Evolutionary conservation across 2,329 filamentous ascomycete species (phyloP).

Genomic region (Trichoderma afroharzianum): DNA sequence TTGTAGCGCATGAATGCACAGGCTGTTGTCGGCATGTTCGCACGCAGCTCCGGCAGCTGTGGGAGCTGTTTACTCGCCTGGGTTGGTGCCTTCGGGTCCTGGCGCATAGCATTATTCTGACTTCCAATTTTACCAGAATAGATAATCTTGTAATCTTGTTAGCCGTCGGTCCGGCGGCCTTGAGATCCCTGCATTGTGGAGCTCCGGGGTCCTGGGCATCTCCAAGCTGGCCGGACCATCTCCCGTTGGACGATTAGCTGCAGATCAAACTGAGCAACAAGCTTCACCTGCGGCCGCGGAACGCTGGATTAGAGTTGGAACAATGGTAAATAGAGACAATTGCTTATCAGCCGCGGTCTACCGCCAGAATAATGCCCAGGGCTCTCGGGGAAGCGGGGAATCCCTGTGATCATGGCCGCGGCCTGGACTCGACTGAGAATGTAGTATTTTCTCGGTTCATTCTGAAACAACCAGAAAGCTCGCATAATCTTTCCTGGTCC

Average conservation of each 20-base stretch:
- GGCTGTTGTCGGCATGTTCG: background rate
- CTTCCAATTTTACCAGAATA: background rate
- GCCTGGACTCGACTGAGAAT: background rate
- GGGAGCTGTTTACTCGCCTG: background rate
- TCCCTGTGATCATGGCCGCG: background rate
- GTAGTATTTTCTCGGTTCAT: background rate
- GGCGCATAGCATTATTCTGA: background rate
- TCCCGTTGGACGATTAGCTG: conserved; percentile 12
- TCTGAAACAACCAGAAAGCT: background rate
- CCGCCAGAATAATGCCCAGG: background rate
- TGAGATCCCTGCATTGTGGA: conserved; percentile 9
- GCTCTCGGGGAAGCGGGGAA: background rate
- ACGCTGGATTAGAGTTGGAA: background rate
- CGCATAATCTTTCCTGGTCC: background rate
- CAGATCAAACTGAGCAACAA: background rate
- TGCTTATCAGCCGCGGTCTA: background rate
- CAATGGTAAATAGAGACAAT: background rate
- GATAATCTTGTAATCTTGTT: conserved; percentile 3
- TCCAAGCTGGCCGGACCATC: conserved; percentile 3
- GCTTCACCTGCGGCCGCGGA: background rate
- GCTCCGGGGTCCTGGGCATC: background rate
- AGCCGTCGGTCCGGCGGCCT: background rate
- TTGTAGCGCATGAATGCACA: background rate
- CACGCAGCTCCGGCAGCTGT: background rate
- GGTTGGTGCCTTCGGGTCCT: background rate